Percentiles rank a stretch among this genome's conserved stretches.
Evolutionary conservation across 352 stramenopile species (phyloP).

Genomic region (Pythium phragmiticola): DNA sequence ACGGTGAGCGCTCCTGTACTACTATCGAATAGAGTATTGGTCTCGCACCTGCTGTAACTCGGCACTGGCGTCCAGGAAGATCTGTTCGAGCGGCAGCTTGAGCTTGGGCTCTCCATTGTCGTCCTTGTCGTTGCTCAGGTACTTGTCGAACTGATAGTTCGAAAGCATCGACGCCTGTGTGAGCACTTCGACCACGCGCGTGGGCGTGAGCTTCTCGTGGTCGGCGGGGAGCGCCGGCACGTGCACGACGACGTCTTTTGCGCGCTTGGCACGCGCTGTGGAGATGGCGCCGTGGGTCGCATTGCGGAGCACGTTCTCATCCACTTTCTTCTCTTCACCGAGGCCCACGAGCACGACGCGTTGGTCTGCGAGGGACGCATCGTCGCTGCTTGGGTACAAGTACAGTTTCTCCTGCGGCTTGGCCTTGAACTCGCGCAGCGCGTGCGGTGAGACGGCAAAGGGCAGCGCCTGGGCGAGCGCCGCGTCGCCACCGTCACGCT

Average conservation of each 20-base stretch:
- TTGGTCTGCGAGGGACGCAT: constrained; percentile 34
- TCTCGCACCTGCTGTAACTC: constrained; percentile 55
- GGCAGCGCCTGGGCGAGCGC: constrained; percentile 46
- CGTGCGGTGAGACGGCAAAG: constrained; percentile 60
- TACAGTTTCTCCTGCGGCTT: constrained; percentile 67
- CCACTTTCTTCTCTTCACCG: constrained; percentile 61
- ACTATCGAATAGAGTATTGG: no score
- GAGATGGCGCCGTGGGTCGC: constrained; percentile 66
- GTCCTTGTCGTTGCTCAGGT: constrained; percentile 59
- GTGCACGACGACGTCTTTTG: constrained; percentile 52
- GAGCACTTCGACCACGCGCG: constrained; percentile 64
- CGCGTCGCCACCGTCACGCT: constrained; percentile 16
- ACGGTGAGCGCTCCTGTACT: neutral
- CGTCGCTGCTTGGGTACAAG: constrained; percentile 59
- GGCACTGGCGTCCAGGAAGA: constrained; percentile 50
- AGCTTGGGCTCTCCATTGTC: constrained; percentile 65
- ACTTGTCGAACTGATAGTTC: constrained; percentile 88
- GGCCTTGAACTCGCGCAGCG: constrained; percentile 67
- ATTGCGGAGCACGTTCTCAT: constrained; percentile 59
- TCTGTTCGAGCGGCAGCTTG: constrained; percentile 59
- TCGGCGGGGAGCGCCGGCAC: constrained; percentile 36
- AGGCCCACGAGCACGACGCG: constrained; percentile 78
- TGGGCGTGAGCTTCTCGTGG: constrained; percentile 26
- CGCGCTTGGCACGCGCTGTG: constrained; percentile 47
- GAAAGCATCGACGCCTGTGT: constrained; percentile 79